Conservation (phyloP, 108 stramenopile genomes). For the Poteriospumella lacustris region DNA sequence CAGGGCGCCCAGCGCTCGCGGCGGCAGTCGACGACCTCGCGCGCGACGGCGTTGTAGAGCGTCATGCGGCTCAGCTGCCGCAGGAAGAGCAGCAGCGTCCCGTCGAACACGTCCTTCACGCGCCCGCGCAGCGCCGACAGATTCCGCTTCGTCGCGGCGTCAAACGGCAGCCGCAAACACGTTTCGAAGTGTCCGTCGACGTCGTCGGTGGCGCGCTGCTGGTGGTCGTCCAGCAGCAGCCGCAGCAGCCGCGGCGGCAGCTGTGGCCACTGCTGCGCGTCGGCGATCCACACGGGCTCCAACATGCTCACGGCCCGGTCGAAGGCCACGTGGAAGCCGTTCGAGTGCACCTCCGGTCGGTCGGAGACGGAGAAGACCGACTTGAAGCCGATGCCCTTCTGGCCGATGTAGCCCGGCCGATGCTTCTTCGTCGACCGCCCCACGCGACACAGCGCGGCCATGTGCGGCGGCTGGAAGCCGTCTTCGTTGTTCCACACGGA, state of each 20-base stretch:
- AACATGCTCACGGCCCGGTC: background rate
- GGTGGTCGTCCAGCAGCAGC: background rate
- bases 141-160: background rate
- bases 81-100: background rate
- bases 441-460: background rate
- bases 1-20: too few relatives aligned
- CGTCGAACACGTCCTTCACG: slow-evolving; percentile 11
- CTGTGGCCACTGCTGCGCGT: too few relatives aligned
- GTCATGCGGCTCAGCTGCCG: background rate
- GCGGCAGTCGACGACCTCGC: too few relatives aligned
- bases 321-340: background rate
- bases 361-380: slow-evolving; percentile 13
- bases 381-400: slow-evolving; percentile 14
- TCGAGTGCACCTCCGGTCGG: background rate
- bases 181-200: background rate
- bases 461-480: background rate
- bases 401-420: background rate
- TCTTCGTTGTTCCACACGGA: background rate
- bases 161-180: background rate
- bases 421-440: background rate
- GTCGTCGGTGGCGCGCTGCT: background rate
- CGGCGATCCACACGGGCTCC: background rate
- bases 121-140: background rate
- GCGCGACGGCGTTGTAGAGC: background rate
- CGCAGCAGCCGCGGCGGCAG: too few relatives aligned